Evolutionary conservation across 73 alveolate species (phyloP), one percentile per base, ranked within the genome.

Genomic region (Paramecium caudatum): DNA sequence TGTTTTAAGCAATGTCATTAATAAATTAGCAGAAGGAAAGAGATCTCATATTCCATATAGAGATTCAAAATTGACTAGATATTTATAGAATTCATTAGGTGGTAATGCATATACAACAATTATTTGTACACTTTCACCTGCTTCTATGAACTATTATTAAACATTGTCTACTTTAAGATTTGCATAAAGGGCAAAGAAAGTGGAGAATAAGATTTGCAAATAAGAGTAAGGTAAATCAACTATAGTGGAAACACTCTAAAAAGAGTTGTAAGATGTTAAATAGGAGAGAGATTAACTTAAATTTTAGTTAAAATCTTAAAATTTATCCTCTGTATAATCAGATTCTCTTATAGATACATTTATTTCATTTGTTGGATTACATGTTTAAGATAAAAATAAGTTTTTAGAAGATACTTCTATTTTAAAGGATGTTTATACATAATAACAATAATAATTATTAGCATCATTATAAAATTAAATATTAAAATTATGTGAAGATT

Each of bases 21-120:
- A 96, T 69, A 96, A 94, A 68, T 83, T 97, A 49, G 97, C 97
- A 2, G 97, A 94, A 63, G 93, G 93, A 5, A 86, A 95, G 46
- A 93, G 94, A 49, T 88, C 91, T 9, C 96, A 94, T 85, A 94
- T 97, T 39, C 98, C 98, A 2, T 94, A 94, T 82, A 87, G 98
- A 86, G 98, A 95, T 92, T 91, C 96, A 15, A 95, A 96, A 82
- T 90, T 96, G 43, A 96, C 99, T 25, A 91, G 99, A 84, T 93
- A 95, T 65, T 91, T 96, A 82, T 91, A 96, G 15, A 96, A 91
- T 95, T 97, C 98, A 0, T 91, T 96, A 43, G 99, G 99, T 32
- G 99, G 99, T 12, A 96, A 96, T 91, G 95, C 99, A 9, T 82
- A 94, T 19, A 96, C 99, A 1, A 96, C 99, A 6, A 96, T 96